Percentiles rank a stretch among this genome's conserved stretches.
These are phyloP conservation scores for Yamadazyma aaseri DNA, from an alignment of 1,139 yeast species.

Conservation along the genomic window DNA sequence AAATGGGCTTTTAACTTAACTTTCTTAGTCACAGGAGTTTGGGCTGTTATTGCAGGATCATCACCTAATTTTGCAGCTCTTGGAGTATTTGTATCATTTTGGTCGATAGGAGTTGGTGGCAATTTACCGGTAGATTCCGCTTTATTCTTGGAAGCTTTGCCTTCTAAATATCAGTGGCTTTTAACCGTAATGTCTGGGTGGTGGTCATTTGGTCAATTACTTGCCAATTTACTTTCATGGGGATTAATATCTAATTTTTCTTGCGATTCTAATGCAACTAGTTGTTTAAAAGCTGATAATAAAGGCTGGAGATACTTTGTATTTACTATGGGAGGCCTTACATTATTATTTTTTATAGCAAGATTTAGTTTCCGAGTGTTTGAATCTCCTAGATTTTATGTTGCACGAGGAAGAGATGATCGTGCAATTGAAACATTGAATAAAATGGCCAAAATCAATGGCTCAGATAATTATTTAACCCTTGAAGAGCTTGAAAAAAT, in stretches of 20 bases:
- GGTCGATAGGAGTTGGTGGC: constrained; percentile 50
- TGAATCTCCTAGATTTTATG: constrained; percentile 40
- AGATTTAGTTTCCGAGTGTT: constrained; percentile 37
- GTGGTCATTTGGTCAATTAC: constrained; percentile 46
- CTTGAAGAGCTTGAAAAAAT: constrained; percentile 30
- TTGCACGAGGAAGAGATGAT: constrained; percentile 39
- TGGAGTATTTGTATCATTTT: constrained; percentile 37
- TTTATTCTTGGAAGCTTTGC: constrained; percentile 43
- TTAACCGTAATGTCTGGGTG: constrained; percentile 43
- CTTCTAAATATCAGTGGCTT: constrained; percentile 37
- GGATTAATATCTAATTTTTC: constrained; percentile 40
- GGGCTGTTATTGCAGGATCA: constrained; percentile 37
- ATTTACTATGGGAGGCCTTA: constrained; percentile 40
- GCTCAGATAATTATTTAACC: constrained; percentile 22
- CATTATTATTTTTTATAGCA: constrained; percentile 34
- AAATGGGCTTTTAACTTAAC: constrained; percentile 45
- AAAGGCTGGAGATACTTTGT: constrained; percentile 46
- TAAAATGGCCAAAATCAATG: constrained; percentile 37
- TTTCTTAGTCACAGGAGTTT: constrained; percentile 39
- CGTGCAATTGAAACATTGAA: constrained; percentile 35
- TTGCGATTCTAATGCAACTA: constrained; percentile 23
- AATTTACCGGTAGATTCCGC: constrained; percentile 47
- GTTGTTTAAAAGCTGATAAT: constrained; percentile 35
- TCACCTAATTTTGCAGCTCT: constrained; percentile 42
- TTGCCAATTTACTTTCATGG: constrained; percentile 41